These are phyloP conservation scores for Phytopythium aichiense DNA, from an alignment of 352 stramenopile genomes.

Conservation along the genomic window DNA sequence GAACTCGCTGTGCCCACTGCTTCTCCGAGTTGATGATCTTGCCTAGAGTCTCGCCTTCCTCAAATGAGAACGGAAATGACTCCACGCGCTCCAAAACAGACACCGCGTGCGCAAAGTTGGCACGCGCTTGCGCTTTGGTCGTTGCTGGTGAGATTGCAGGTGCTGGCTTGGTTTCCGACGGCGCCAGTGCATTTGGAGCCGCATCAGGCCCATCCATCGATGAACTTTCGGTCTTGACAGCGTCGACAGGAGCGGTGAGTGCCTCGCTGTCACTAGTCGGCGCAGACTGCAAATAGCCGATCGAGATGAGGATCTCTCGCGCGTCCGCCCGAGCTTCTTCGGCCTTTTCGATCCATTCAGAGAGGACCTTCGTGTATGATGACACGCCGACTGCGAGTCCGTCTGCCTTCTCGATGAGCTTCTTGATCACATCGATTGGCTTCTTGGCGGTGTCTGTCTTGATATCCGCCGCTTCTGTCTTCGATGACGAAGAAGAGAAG, in stretches of 20 bases:
- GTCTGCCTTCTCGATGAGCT: conserved; percentile 64
- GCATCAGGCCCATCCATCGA: neutral
- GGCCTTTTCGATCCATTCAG: conserved; percentile 50
- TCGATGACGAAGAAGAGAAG: conserved; percentile 34
- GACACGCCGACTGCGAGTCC: conserved; percentile 58
- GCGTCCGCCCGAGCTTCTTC: conserved; percentile 46
- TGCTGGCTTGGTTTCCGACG: conserved; percentile 1
- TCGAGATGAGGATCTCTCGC: conserved; percentile 42
- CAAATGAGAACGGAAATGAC: conserved; percentile 67
- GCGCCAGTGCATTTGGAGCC: neutral
- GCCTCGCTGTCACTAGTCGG: conserved; percentile 13
- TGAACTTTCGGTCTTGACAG: neutral
- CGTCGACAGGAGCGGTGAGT: neutral
- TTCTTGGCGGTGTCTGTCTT: conserved; percentile 9
- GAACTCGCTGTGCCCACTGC: conserved; percentile 63
- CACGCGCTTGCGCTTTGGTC: conserved; percentile 13
- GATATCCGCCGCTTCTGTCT: conserved; percentile 10
- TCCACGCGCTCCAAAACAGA: conserved; percentile 63
- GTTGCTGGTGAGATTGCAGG: neutral
- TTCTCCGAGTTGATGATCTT: conserved; percentile 55
- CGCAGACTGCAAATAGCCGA: conserved; percentile 31
- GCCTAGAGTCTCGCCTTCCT: conserved; percentile 55
- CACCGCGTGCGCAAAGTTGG: conserved; percentile 46
- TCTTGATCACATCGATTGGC: conserved; percentile 53
- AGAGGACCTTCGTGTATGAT: conserved; percentile 51